phyloP scores from a whole-genome alignment of 2,329 filamentous ascomycete genomes.

The Ilyonectria destructans region DNA sequence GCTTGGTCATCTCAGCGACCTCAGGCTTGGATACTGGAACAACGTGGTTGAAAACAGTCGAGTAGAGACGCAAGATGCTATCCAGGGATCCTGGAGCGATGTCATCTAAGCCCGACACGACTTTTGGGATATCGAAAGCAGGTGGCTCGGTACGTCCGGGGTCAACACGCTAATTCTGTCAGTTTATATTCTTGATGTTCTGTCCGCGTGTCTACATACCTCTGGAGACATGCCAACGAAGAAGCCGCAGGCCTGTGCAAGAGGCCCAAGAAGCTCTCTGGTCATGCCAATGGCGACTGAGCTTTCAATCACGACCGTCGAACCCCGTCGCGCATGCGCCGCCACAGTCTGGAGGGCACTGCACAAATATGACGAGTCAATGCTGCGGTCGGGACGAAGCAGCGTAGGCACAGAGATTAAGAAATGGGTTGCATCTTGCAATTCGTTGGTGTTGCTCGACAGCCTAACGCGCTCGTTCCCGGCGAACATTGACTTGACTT shows the following conservation, averaged over 20 bases:
- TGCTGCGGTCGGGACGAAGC: constrained; percentile 60
- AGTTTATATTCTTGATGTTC: too few species aligned
- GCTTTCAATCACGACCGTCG: constrained; percentile 65
- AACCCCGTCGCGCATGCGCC: constrained; percentile 59
- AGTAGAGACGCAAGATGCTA: constrained; percentile 62
- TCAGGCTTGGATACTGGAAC: constrained; percentile 66
- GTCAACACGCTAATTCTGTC: constrained; percentile 60
- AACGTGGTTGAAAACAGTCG: constrained; percentile 60
- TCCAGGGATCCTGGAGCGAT: constrained; percentile 61
- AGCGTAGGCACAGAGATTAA: constrained; percentile 69
- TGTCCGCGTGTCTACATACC: constrained; percentile 16
- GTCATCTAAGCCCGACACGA: constrained; percentile 67
- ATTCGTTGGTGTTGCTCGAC: too few species aligned
- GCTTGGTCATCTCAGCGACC: constrained; percentile 70
- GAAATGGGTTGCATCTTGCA: constrained; percentile 61
- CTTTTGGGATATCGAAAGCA: constrained; percentile 63
- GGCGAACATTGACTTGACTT: too few species aligned
- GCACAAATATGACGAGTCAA: constrained; percentile 63
- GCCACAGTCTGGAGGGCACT: constrained; percentile 62
- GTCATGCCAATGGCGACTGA: constrained; percentile 49
- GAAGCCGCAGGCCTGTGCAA: constrained; percentile 58
- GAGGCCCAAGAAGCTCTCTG: constrained; percentile 62
- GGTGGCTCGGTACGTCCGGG: constrained; percentile 63
- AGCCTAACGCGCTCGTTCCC: too few species aligned
- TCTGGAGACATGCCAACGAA: constrained; percentile 66